Base-by-base conservation (phyloP, 225 moss, liverwort and hornwort genomes). In the Climacium dendroides region DNA sequence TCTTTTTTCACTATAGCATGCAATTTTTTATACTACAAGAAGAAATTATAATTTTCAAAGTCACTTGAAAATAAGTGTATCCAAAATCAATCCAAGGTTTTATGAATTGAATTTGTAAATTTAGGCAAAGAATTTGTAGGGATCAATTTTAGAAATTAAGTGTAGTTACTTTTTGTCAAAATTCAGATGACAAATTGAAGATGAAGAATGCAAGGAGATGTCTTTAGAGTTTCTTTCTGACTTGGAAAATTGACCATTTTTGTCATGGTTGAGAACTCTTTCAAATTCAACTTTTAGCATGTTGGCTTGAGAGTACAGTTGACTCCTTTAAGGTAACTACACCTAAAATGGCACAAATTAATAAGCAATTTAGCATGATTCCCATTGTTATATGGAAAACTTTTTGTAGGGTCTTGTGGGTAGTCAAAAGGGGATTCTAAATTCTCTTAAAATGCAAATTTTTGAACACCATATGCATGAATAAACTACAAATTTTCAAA, bases 151-250 rank as follows among this genome's bases (percentile, higher is more conserved):
- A 50, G 8, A 34, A 74, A 74, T 50, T 34, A 34, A 13, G 3
- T 34, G 7, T 50, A 32, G 6, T 13, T 34, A 52, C 1, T 4
- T 50, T 13, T 13, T 0, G 0, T 50, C 20, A 32, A 32, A 30
- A 32, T 32, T 32, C 4, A 32, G 32, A 50, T 1, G 0, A 32
- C 12, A 19, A 30, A 74, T 74, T 50, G 20, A 7, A 0, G 8
- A 20, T 0, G 0, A 74, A 74, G 1, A 50, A 13, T 32, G 6
- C 0, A 0, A 0, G 0, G 7, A 74, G 30, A 12, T 7, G 3
- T 50, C 13, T 15, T 71, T 1, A 74, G 0, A 50, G 32, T 74
- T 15, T 15, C 7, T 34, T 34, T 19, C 0, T n/a, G n/a, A 20
- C 18, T 50, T 5, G 8, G 2, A 50, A 50, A 50, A 74, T 32